phyloP scores from a whole-genome alignment of 768 basidiomycete genomes.

The Pulveroboletus sp. region DNA sequence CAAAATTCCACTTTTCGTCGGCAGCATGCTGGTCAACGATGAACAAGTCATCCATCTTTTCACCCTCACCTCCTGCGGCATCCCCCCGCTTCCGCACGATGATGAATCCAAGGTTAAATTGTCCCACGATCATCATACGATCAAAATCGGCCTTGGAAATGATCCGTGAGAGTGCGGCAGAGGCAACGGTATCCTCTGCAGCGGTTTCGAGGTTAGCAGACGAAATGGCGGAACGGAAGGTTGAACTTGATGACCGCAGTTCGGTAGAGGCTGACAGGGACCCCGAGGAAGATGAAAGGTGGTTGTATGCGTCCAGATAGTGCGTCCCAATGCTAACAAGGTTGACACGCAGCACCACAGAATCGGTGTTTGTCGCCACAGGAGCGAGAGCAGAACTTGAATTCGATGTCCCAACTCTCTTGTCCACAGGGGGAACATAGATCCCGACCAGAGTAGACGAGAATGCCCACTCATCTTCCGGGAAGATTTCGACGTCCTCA shows the following conservation, averaged over 20 bases:
- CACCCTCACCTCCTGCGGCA: not conserved
- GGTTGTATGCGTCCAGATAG: conserved; percentile 18
- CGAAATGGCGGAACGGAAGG: conserved; percentile 22
- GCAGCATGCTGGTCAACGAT: conserved; percentile 97
- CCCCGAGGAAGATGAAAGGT: not conserved
- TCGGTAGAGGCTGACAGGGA: not conserved
- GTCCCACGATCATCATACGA: conserved; percentile 80
- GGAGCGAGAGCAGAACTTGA: not conserved
- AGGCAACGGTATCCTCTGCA: conserved; percentile 51
- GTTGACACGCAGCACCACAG: conserved; percentile 19
- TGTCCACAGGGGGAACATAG: conserved; percentile 11
- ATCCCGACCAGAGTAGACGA: conserved; percentile 26
- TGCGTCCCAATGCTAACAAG: conserved; percentile 17
- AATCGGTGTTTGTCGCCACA: not conserved
- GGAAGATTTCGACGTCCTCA: conserved; percentile 1
- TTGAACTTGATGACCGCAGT: conserved; percentile 1
- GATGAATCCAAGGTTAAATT: conserved; percentile 96
- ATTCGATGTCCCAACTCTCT: conserved; percentile 4
- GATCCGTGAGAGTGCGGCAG: conserved; percentile 70
- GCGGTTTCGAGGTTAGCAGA: conserved; percentile 32
- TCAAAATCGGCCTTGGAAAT: conserved; percentile 86
- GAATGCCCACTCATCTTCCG: conserved; percentile 19
- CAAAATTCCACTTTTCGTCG: conserved; percentile 99
- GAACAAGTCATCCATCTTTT: conserved; percentile 78
- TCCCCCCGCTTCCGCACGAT: conserved; percentile 59